Base-by-base conservation (phyloP, 2,329 filamentous ascomycete species). In the Botrytis pseudocinerea region DNA sequence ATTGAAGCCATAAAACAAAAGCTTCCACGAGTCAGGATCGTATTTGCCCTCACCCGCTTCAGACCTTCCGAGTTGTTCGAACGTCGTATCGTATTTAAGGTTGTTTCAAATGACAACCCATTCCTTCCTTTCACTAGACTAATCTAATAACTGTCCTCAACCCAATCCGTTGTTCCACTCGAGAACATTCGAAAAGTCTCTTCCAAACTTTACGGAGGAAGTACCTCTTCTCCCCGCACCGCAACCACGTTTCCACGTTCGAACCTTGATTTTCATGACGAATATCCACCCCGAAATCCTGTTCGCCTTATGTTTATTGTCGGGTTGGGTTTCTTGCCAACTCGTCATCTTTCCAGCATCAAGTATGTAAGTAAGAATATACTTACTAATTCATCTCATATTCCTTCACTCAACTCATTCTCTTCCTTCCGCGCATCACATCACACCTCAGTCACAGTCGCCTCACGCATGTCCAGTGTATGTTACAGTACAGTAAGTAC, bases 381-480 rank as follows among this genome's bases (percentile, higher is more conserved):
- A 18, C 64, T 42, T n/a, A 28, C 16, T 44, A 22, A 57, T 42
- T 18, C 3, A 20, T n/a, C 32, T 22, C 7, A 38, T 38, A 44
- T n/a, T 22, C 38, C 46, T 46, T 10, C 35, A 40, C 40, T 22
- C 38, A 42, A 44, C 42, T 38, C 44, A 32, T 66, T 32, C 38
- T 38, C 38, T 32, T 60, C 38, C 16, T 28, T 25, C 48, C 48
- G 35, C 48, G 16, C 44, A 38, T 48, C 64, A 42, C n/a, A 68
- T n/a, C 59, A n/a, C n/a, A 28, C 62, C 42, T 20, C 44, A 28
- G 54, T 28, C 18, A 32, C 12, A 28, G 54, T 54, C 46, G 32
- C 46, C 64, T 68, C 64, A 68, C 64, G 25, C 32, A 66, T 51
- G 6, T 35, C 22, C 46, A n/a, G 32, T 66, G 46, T 54, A 66